Evolutionary conservation across 768 basidiomycete genomes (phyloP).

Genomic region (Cyclocybe cylindracea): DNA sequence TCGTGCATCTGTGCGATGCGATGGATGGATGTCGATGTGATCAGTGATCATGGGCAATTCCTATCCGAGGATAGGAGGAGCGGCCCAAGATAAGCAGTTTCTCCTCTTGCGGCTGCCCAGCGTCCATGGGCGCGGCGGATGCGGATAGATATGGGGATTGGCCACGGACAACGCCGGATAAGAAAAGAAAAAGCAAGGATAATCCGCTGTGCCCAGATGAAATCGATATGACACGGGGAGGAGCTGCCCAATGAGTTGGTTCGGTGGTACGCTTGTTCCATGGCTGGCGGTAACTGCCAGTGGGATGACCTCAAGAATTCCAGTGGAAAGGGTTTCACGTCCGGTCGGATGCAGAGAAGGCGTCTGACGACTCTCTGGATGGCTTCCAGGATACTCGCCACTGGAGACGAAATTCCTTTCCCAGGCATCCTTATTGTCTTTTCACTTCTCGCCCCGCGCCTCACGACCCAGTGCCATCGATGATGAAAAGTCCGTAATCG

Average conservation of each 20-base stretch:
- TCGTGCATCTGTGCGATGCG: no score
- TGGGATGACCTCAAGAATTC: no score
- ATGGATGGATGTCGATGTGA: neutral
- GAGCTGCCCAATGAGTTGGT: no score
- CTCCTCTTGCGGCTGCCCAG: neutral
- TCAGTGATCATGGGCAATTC: conserved; percentile 12
- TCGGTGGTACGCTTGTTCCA: no score
- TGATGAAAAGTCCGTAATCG: no score
- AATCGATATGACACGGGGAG: no score
- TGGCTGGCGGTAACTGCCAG: no score
- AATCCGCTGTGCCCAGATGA: conserved; percentile 6
- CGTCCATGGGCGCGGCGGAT: no score
- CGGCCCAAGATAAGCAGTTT: conserved; percentile 13
- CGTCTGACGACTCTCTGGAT: neutral
- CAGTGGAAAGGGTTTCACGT: no score
- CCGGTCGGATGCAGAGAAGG: no score
- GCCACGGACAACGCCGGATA: conserved; percentile 12
- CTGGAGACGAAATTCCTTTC: conserved; percentile 21
- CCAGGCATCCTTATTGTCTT: conserved; percentile 35
- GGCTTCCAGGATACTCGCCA: neutral
- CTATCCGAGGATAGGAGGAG: conserved; percentile 11
- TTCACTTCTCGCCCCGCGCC: conserved; percentile 6
- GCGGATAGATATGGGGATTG: no score
- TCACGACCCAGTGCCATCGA: no score
- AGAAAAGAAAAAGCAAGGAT: conserved; percentile 17